Evolutionary conservation across 306 rosid genomes (phyloP).

Genomic region (Castanea crenata): DNA sequence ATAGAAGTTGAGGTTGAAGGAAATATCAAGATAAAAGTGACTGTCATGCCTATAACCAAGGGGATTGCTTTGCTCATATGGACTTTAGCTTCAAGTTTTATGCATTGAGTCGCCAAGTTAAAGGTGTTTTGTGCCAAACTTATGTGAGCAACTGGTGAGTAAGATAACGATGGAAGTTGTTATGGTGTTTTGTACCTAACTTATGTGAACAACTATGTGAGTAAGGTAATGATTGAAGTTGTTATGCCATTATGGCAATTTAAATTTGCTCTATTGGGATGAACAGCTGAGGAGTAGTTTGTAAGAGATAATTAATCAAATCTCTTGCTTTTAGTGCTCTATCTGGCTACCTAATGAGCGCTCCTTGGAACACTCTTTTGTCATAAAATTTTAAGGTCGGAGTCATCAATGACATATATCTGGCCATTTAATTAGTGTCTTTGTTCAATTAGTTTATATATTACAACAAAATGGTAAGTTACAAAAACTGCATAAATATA

Average conservation of each 20-base stretch:
- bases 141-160: slow-evolving; percentile 26
- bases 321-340: not conserved
- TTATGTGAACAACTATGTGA: too few relatives aligned
- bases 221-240: slow-evolving; percentile 15
- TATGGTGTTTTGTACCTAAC: too few relatives aligned
- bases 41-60: slow-evolving; percentile 21
- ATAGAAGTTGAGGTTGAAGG: slow-evolving; percentile 26
- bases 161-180: slow-evolving; percentile 23
- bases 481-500: too few relatives aligned
- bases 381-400: not conserved
- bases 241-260: slow-evolving; percentile 2
- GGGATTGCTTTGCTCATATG: slow-evolving; percentile 33
- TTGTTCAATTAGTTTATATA: too few relatives aligned
- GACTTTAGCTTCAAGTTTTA: slow-evolving; percentile 35
- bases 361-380: not conserved
- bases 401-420: too few relatives aligned
- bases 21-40: slow-evolving; percentile 21
- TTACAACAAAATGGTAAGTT: too few relatives aligned
- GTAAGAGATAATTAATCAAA: slow-evolving; percentile 28
- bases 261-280: slow-evolving; percentile 25
- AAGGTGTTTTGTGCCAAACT: slow-evolving; percentile 31
- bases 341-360: not conserved
- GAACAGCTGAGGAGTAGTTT: slow-evolving; percentile 39
- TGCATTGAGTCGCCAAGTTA: slow-evolving; percentile 17
- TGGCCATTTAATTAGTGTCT: too few relatives aligned